Evolutionary conservation across 768 basidiomycete species (phyloP), one percentile per base, ranked within the genome.

Genomic region (Hemileccinum rubropunctum): DNA sequence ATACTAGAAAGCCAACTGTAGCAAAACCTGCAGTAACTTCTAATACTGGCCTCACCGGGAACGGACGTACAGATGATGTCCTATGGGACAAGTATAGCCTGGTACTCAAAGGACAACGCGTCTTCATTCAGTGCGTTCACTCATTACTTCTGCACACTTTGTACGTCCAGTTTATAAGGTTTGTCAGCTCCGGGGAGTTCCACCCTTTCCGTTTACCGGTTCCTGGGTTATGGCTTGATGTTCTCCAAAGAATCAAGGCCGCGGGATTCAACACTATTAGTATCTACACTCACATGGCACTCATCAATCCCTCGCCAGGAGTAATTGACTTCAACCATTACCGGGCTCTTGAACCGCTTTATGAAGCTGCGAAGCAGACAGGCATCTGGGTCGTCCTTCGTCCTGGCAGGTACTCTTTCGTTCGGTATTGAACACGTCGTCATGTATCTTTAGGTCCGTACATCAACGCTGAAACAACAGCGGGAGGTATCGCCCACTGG

Each of bases 151-250:
- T n/a, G 6, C 33, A n/a, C 20, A 49, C 44, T 9, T 13, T 28
- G 13, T 15, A 4, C 42, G 10, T 14, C 10, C 17, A 23, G 17
- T 46, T 37, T 13, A 28, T 33, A 44, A n/a, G 23, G 7, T 36
- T 33, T 17, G 21, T 35, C 51, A 91, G 89, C 58, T 88, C 87
- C 1, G 91, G 91, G 50, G 91, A 91, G 65, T 89, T 91, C 64
- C 91, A 91, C 59, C 81, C 88, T 1, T 92, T 88, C 71, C 80
- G 88, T 20, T 69, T 92, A 8, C 91, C 88, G 10, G 84, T 91
- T 0, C 88, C 86, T 14, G 80, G 80, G 3, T 66, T 92, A 48
- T 93, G 91, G 89, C 75, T 81, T 12, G 91, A 91, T 59, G 82
- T 92, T 43, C 77, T 92, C 36, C 83, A 92, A 56, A 92, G 88